Base-by-base conservation (phyloP, 2,329 filamentous ascomycete species). In the Dryadomyces quercus-mongolicae region DNA sequence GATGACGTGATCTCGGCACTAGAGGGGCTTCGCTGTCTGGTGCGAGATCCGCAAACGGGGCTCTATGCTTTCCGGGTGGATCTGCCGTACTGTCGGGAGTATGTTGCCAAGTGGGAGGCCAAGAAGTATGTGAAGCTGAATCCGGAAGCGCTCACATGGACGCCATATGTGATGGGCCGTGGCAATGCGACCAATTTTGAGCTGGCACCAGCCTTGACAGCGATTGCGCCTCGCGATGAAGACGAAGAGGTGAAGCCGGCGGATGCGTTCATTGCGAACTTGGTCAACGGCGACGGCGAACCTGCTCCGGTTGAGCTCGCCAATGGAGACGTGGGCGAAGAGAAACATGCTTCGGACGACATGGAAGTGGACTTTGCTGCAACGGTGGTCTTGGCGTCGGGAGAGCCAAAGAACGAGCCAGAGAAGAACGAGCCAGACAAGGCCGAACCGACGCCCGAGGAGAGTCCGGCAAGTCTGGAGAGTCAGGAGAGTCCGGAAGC, bases 1-100 rank as follows among this genome's bases (percentile, higher is more conserved):
- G 93, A 98, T 68, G 93, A 98, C 68, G 91, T 97, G 56, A 87
- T 98, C 13, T 94, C 93, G 13, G 92, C 88, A 0, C 75, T 98
- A 2, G 93, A 98, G 70, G 90, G 88, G 0, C 73, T 98, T 12
- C 84, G 92, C 45, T 92, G 90, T 54, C 78, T 98, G 22, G 88
- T 96, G 16, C 82, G 90, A 56, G 93, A 98, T 67, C 90, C 92
- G 1, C 76, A 88, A 54, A 95, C 92, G 0, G 88, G 86, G 57
- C 78, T 85, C 5, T 98, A 98, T 67, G 93, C 90, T 1, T 83
- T 98, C 59, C 82, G 93, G 36, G 79, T 97, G 20, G 91, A 97
- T 66, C 75, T 88, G 55, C 77, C 82, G 3, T 95, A 92, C 65
- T 96, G 92, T 68, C 82, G 82, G 55, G 83, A 92, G 59, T 95